phyloP scores from a whole-genome alignment of 1,284 basidiomycete species.

The Hemileia vastatrix region DNA sequence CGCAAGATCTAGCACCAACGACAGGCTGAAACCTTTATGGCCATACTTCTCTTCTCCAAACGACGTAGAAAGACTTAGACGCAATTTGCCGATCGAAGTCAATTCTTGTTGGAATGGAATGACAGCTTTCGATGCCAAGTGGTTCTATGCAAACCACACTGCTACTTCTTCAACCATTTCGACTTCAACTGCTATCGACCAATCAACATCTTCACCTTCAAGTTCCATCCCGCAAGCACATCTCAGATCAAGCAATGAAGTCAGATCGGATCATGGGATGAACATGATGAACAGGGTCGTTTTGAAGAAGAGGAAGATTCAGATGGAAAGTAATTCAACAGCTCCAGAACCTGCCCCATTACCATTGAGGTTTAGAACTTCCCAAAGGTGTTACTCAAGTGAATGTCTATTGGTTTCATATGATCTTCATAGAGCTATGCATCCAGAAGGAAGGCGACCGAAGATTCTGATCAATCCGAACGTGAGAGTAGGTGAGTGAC shows the following conservation, averaged over 20 bases:
- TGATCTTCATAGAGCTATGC: slow-evolving; percentile 52
- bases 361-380: slow-evolving; percentile 50
- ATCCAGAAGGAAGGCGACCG: slow-evolving; percentile 40
- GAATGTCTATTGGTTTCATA: slow-evolving; percentile 55
- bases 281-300: no score
- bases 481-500: slow-evolving; percentile 35
- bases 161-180: neutral
- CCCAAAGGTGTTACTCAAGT: slow-evolving; percentile 52
- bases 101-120: slow-evolving; percentile 58
- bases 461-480: slow-evolving; percentile 50
- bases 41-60: slow-evolving; percentile 51
- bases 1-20: slow-evolving; percentile 25
- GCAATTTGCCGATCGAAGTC: slow-evolving; percentile 50
- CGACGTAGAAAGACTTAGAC: slow-evolving; percentile 43
- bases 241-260: no score
- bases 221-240: no score
- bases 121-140: slow-evolving; percentile 50
- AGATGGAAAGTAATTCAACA: no score
- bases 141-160: slow-evolving; percentile 47
- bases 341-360: slow-evolving; percentile 44
- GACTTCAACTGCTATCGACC: no score
- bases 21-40: slow-evolving; percentile 51
- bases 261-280: no score
- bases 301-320: no score
- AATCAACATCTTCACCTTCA: no score